Conservation (phyloP, 2,329 filamentous ascomycete species). For the Diatrype stigma region DNA sequence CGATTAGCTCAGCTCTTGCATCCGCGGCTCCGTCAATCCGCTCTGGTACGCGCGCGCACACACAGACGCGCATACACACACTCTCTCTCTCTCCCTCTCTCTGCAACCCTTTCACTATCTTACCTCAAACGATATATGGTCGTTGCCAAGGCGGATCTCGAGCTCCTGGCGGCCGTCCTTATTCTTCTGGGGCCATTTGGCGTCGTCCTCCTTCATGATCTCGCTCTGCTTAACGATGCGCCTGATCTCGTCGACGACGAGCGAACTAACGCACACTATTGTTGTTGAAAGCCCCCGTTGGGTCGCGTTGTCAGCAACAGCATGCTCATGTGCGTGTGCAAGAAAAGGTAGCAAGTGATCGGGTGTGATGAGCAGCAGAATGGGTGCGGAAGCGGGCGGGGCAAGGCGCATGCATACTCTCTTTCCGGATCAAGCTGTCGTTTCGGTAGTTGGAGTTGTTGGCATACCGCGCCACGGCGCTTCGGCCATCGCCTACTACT, state of each 20-base stretch:
- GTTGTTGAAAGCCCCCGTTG: not conserved
- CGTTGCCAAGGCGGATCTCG: conserved; percentile 87
- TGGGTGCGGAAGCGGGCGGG: conserved; percentile 1
- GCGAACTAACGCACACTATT: conserved; percentile 89
- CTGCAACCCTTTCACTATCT: too few species aligned
- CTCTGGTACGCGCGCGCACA: too few species aligned
- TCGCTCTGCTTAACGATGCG: conserved; percentile 96
- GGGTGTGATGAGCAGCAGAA: not conserved
- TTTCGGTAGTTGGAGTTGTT: conserved; percentile 99
- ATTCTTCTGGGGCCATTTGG: conserved; percentile 98
- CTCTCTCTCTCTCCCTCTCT: too few species aligned
- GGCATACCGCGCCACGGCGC: conserved; percentile 90
- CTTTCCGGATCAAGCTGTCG: conserved; percentile 97
- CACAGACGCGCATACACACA: too few species aligned
- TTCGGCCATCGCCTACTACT: conserved; percentile 85
- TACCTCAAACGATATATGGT: conserved; percentile 98
- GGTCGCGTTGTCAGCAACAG: conserved; percentile 1
- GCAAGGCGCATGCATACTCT: conserved; percentile 67
- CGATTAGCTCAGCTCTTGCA: too few species aligned
- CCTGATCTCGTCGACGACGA: conserved; percentile 91
- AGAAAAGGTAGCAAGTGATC: too few species aligned
- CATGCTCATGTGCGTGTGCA: not conserved
- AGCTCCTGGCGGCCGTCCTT: conserved; percentile 97
- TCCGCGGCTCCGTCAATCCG: too few species aligned
- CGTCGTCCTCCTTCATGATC: conserved; percentile 98